Base-by-base conservation (phyloP, 2,329 filamentous ascomycete genomes). In the Periconia macrospinosa region DNA sequence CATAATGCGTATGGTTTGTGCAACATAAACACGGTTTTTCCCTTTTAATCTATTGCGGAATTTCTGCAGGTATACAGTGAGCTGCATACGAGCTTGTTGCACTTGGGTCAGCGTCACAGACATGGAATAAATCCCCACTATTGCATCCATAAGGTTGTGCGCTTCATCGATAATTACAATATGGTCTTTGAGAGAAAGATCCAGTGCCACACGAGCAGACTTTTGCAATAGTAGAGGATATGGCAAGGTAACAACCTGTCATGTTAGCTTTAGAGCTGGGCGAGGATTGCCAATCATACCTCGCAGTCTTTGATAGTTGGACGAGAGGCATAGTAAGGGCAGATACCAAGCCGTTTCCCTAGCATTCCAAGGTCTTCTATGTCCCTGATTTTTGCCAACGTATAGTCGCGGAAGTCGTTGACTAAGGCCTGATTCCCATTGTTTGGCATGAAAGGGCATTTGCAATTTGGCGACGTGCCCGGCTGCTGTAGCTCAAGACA, bases 111-210 rank as follows among this genome's bases (percentile, higher is more conserved):
- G 77, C 2, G 84, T 85, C 18, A 97, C 82, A 35, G 89, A 85
- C 0, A 91, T 85, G 0, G 92, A 92, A 70, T 97, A 87, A 33
- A 96, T 94, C 44, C 87, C 88, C 15, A 91, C 85, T 44, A 99
- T 91, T 0, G 93, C 92, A 71, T 97, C 92, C 88, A 97, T 96
- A 49, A 99, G 84, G 68, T 99, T 99, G 71, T 99, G 94, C 0
- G 94, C 94, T 77, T 99, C 94, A 62, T 99, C 94, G 45, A 99
- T 90, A 23, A 99, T 89, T n/a, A 99, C 86, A 0, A 99, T 81
- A 66, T 96, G 94, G 6, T 87, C 86, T 63, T 95, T 92, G 9
- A 99, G 75, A 20, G 89, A 93, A 42, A 99, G 86, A 0, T 89
- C 88, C 0, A 99, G 80, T 0, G 94, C 92, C 56, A 97, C 92